These are phyloP conservation scores for Pseudopyricularia javanii DNA, from an alignment of 2,329 filamentous ascomycete genomes.

Conservation along the genomic window DNA sequence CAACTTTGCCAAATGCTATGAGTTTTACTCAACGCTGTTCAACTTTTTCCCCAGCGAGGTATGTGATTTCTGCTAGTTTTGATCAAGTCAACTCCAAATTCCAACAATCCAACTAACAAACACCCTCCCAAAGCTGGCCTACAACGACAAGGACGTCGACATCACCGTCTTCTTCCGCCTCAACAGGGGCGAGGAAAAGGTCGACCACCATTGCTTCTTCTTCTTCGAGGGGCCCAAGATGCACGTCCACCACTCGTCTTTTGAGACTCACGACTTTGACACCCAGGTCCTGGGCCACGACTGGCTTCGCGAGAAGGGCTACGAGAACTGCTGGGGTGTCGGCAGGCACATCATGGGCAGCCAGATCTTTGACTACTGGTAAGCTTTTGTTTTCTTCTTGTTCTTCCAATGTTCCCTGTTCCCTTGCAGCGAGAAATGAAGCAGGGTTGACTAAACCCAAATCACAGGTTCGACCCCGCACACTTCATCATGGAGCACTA, in stretches of 20 bases:
- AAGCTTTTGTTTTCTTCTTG: constrained; percentile 16
- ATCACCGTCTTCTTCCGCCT: constrained; percentile 32
- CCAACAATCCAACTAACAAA: background rate
- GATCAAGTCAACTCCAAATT: background rate
- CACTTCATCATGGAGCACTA: constrained; percentile 59
- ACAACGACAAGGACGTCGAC: constrained; percentile 22
- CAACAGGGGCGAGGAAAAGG: constrained; percentile 26
- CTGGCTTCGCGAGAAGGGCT: constrained; percentile 51
- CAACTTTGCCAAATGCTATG: constrained; percentile 31
- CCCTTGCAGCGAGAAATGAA: background rate
- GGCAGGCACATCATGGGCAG: constrained; percentile 58
- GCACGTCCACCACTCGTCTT: constrained; percentile 56
- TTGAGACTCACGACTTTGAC: constrained; percentile 62
- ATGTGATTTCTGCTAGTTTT: constrained; percentile 1
- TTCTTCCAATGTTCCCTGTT: constrained; percentile 8
- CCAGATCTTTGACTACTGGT: constrained; percentile 66
- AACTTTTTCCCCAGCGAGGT: constrained; percentile 39
- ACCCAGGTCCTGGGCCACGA: constrained; percentile 58
- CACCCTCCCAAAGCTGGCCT: constrained; percentile 16
- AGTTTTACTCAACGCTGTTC: constrained; percentile 37
- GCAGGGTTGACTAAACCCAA: too few species aligned
- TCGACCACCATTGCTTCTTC: constrained; percentile 41
- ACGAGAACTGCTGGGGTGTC: constrained; percentile 57
- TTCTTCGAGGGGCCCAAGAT: constrained; percentile 30
- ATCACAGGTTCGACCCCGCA: constrained; percentile 45